These are phyloP conservation scores for Xylaria sp. DNA, from an alignment of 2,329 filamentous ascomycete genomes.

Conservation along the genomic window DNA sequence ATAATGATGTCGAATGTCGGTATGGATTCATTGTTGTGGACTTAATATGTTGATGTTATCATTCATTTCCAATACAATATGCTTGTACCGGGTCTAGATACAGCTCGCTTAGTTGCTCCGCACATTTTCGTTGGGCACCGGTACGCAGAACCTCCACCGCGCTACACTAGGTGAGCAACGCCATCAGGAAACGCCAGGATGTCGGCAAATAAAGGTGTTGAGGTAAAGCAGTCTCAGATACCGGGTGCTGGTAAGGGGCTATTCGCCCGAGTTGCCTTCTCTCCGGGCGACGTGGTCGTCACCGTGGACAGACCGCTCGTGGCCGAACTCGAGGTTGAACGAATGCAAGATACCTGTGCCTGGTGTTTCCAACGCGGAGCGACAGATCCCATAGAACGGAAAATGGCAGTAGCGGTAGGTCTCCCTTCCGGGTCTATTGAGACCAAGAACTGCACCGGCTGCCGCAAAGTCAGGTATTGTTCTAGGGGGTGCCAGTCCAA, in stretches of 20 bases:
- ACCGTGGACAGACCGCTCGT: slow-evolving; percentile 44
- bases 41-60: neutral
- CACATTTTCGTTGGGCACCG: neutral
- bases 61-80: neutral
- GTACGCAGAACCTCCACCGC: neutral
- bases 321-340: slow-evolving; percentile 42
- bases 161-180: neutral
- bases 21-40: neutral
- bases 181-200: slow-evolving; percentile 27
- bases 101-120: slow-evolving; percentile 2
- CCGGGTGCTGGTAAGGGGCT: slow-evolving; percentile 44
- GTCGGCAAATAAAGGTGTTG: slow-evolving; percentile 35
- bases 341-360: slow-evolving; percentile 45
- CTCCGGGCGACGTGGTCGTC: slow-evolving; percentile 43
- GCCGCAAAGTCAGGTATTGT: slow-evolving; percentile 44
- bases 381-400: slow-evolving; percentile 38
- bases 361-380: slow-evolving; percentile 47
- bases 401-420: slow-evolving; percentile 42
- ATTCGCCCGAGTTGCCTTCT: slow-evolving; percentile 43
- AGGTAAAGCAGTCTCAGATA: slow-evolving; percentile 42
- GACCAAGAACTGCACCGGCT: slow-evolving; percentile 45
- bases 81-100: slow-evolving; percentile 11
- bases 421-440: slow-evolving; percentile 43
- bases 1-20: neutral
- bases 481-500: slow-evolving; percentile 47